Conservation (phyloP, 2,329 filamentous ascomycete species). For the Aspergillus candidus region DNA sequence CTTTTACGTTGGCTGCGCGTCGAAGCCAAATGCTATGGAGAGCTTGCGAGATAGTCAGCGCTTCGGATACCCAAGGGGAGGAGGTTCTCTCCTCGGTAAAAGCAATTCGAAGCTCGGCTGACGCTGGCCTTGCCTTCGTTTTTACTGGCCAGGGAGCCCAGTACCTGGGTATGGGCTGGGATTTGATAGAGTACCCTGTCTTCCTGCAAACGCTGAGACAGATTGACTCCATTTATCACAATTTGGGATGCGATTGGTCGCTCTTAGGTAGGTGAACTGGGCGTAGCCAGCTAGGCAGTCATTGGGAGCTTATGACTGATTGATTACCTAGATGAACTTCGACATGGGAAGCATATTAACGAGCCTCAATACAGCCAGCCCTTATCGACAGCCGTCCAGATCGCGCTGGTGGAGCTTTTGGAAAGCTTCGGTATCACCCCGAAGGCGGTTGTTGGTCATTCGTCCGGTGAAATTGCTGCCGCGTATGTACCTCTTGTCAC, state of each 20-base stretch:
- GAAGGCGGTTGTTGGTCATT: conserved; percentile 3
- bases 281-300: neutral
- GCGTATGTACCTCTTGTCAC: conserved; percentile 1
- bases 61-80: no score
- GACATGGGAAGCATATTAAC: neutral
- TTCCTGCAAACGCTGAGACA: neutral
- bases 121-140: neutral
- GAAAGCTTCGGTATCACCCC: neutral
- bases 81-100: no score
- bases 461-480: conserved; percentile 8
- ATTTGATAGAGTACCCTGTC: neutral
- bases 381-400: conserved; percentile 2
- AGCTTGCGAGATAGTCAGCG: no score
- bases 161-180: neutral
- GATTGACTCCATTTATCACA: neutral
- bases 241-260: neutral
- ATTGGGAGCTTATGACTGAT: neutral
- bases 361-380: conserved; percentile 1
- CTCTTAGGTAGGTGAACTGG: neutral
- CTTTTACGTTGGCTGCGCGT: no score
- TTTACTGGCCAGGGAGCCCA: conserved; percentile 4
- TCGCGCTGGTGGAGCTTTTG: conserved; percentile 5
- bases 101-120: neutral
- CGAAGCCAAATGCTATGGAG: no score
- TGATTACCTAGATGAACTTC: no score